These are phyloP conservation scores for Atkinsonella hypoxylon DNA, from an alignment of 2,329 filamentous ascomycete genomes.

Conservation along the genomic window DNA sequence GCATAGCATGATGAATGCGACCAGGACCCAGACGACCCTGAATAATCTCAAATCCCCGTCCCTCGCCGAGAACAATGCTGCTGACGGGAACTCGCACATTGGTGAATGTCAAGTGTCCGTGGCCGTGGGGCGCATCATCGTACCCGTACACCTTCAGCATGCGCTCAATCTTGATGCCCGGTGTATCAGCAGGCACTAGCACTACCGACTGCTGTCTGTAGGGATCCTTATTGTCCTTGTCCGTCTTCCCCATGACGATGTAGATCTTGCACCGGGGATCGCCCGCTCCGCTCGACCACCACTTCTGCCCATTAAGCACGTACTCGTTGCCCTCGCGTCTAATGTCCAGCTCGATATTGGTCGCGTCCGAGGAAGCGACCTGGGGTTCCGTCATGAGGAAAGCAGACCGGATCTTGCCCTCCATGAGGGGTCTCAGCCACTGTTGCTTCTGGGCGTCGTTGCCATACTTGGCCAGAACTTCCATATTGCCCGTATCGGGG, in stretches of 20 bases:
- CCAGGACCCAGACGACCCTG: slow-evolving; percentile 92
- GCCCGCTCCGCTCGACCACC: slow-evolving; percentile 95
- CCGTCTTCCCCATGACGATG: slow-evolving; percentile 92
- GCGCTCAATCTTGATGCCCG: slow-evolving; percentile 83
- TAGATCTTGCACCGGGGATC: slow-evolving; percentile 89
- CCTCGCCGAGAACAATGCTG: slow-evolving; percentile 85
- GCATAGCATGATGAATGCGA: slow-evolving; percentile 96
- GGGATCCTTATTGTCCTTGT: slow-evolving; percentile 59
- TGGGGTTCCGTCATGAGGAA: slow-evolving; percentile 93
- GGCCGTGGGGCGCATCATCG: slow-evolving; percentile 96
- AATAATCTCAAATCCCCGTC: slow-evolving; percentile 94
- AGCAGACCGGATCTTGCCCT: slow-evolving; percentile 76
- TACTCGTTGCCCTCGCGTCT: slow-evolving; percentile 75
- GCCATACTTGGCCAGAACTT: slow-evolving; percentile 85
- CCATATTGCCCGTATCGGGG: slow-evolving; percentile 92
- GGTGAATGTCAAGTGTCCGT: slow-evolving; percentile 82
- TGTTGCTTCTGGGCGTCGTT: slow-evolving; percentile 71
- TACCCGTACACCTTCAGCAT: slow-evolving; percentile 94
- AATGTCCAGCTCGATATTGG: slow-evolving; percentile 81
- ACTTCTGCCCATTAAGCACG: slow-evolving; percentile 92
- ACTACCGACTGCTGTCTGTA: slow-evolving; percentile 93
- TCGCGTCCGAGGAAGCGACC: slow-evolving; percentile 81
- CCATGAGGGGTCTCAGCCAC: slow-evolving; percentile 72
- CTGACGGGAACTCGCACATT: slow-evolving; percentile 77
- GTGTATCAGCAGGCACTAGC: slow-evolving; percentile 67